Conservation (phyloP, 371 early-diverging fungal genomes). For the Rhizopus stolonifer region DNA sequence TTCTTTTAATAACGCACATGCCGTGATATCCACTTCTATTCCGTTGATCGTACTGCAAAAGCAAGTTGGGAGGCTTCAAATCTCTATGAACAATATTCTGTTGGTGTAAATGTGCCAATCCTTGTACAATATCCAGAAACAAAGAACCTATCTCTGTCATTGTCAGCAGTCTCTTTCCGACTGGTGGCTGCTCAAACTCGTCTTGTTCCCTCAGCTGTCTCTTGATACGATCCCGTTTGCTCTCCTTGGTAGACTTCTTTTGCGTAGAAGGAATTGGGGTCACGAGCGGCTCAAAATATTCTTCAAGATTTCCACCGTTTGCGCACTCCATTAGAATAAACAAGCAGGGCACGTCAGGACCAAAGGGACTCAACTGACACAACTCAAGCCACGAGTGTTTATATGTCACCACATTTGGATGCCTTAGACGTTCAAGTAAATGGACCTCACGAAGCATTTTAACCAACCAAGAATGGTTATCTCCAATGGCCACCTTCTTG, state of each 20-base stretch:
- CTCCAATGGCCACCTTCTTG: constrained; percentile 90
- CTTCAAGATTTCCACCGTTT: constrained; percentile 95
- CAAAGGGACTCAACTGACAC: constrained; percentile 76
- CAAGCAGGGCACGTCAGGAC: constrained; percentile 89
- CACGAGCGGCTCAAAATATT: constrained; percentile 64
- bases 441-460: constrained; percentile 94
- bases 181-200: constrained; percentile 22
- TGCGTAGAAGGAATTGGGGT: not conserved
- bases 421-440: constrained; percentile 82
- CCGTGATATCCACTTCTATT: constrained; percentile 19
- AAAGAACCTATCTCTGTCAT: constrained; percentile 77
- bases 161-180: constrained; percentile 51
- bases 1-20: constrained; percentile 9
- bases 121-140: constrained; percentile 87
- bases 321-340: constrained; percentile 98
- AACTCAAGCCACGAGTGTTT: constrained; percentile 94
- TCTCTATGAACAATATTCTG: constrained; percentile 86
- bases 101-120: constrained; percentile 84
- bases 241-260: constrained; percentile 12
- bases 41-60: constrained; percentile 68
- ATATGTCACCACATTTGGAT: constrained; percentile 91
- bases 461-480: constrained; percentile 88
- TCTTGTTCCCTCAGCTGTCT: constrained; percentile 30
- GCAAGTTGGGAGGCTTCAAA: constrained; percentile 88
- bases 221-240: constrained; percentile 41